A percentile compares a stretch with the other conserved stretches of the same genome.
Conservation (phyloP, 441 rosid species). For the Populus tomentosa region DNA sequence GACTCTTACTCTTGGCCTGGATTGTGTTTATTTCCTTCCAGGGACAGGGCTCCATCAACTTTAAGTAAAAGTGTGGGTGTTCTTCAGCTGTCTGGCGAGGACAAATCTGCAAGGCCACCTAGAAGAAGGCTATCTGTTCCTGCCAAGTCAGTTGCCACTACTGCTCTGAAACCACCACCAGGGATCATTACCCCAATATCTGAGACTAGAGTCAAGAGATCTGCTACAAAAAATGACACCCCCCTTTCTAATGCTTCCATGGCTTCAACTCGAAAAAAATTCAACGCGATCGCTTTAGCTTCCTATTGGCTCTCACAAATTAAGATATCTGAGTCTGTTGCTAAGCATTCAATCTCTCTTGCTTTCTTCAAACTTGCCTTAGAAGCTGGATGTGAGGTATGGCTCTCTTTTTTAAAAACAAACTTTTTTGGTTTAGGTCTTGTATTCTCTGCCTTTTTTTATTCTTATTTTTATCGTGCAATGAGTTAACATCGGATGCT, state of each 20-base stretch:
- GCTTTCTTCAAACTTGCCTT: conserved; percentile 88
- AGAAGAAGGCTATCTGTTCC: conserved; percentile 85
- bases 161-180: conserved; percentile 28
- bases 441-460: background rate
- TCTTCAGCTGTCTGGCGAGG: conserved; percentile 66
- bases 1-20: too few relatives aligned
- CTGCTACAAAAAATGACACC: conserved; percentile 40
- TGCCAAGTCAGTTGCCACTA: conserved; percentile 36
- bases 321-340: conserved; percentile 70
- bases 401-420: background rate
- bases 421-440: background rate
- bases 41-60: conserved; percentile 46
- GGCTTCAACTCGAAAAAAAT: conserved; percentile 49
- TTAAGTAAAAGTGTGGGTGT: conserved; percentile 71
- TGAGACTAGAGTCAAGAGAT: conserved; percentile 45
- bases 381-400: conserved; percentile 86
- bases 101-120: conserved; percentile 70
- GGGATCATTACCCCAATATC: conserved; percentile 54
- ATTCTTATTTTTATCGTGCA: background rate
- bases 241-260: conserved; percentile 51
- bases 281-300: conserved; percentile 44
- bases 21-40: conserved; percentile 3
- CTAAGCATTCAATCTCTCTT: conserved; percentile 68
- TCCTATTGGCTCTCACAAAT: conserved; percentile 80
- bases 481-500: background rate